A percentile compares a stretch with the other conserved stretches of the same genome.
phyloP scores from a whole-genome alignment of 2,329 filamentous ascomycete genomes.

The Botrytis deweyae region DNA sequence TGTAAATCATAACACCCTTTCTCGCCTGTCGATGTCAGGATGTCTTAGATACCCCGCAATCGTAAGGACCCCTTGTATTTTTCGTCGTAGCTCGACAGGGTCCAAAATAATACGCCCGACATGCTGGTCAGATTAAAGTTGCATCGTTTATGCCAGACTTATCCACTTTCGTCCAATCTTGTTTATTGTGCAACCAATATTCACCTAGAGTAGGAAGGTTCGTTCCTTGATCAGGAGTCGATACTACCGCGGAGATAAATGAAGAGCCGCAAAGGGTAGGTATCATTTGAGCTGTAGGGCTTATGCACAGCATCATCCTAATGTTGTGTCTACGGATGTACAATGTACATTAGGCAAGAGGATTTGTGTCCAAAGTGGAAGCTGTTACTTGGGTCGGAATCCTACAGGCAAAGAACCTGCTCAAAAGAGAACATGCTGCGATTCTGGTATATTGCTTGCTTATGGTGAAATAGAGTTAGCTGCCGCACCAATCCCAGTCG shows the following conservation, averaged over 20 bases:
- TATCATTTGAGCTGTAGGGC: constrained; percentile 9
- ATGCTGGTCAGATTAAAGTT: not conserved
- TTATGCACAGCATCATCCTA: constrained; percentile 17
- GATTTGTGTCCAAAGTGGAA: not conserved
- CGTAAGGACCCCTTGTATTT: not conserved
- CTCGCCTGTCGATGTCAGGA: not conserved
- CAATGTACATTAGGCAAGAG: not conserved
- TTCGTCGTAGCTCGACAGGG: not conserved
- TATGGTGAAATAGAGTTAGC: not conserved
- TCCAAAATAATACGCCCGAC: not conserved
- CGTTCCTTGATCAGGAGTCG: not conserved
- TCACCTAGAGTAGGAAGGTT: not conserved
- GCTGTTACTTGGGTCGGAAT: not conserved
- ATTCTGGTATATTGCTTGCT: not conserved
- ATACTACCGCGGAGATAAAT: not conserved
- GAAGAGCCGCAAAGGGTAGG: not conserved
- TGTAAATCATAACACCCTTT: not conserved
- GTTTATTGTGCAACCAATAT: not conserved
- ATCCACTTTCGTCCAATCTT: not conserved
- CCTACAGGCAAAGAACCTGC: too few species aligned
- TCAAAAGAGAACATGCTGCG: not conserved
- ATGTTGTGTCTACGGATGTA: not conserved
- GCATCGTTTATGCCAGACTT: not conserved
- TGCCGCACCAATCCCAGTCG: not conserved
- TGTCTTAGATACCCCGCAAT: constrained; percentile 8